phyloP scores from a whole-genome alignment of 73 alveolate genomes.

The Paramecium caudatum region DNA sequence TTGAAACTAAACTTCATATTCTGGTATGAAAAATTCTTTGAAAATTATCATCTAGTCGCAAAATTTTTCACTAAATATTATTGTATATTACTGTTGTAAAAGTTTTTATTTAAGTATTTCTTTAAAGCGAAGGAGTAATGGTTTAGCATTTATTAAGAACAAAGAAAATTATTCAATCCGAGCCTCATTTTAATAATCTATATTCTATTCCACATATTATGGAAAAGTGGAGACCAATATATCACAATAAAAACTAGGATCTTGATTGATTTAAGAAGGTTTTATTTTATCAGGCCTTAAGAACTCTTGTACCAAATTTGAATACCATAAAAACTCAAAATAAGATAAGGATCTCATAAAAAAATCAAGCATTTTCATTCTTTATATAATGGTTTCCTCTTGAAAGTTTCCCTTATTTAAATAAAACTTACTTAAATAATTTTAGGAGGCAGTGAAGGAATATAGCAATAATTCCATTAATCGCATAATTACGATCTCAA shows the following conservation, averaged over 20 bases:
- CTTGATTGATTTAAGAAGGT: not conserved
- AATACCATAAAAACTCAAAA: conserved; percentile 1
- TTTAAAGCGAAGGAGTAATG: not conserved
- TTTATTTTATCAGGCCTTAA: not conserved
- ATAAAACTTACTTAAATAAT: not conserved
- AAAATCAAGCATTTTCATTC: not conserved
- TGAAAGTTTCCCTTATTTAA: not conserved
- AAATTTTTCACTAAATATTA: not conserved
- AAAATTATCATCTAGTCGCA: not conserved
- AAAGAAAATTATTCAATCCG: not conserved
- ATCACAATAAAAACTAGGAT: not conserved
- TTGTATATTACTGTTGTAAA: not conserved
- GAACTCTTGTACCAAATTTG: not conserved
- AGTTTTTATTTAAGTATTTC: not conserved
- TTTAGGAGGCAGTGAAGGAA: not conserved
- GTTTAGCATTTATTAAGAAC: not conserved
- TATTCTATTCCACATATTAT: not conserved
- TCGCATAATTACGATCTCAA: not conserved
- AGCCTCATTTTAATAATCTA: not conserved
- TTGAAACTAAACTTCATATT: not conserved
- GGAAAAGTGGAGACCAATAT: not conserved
- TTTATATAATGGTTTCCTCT: not conserved
- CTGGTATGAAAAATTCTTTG: not conserved
- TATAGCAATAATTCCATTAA: not conserved
- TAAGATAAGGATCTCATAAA: conserved; percentile 11